Percentiles rank a stretch among this genome's conserved stretches.
phyloP scores from a whole-genome alignment of 805 yeast genomes.

The Ascoidea asiatica region DNA sequence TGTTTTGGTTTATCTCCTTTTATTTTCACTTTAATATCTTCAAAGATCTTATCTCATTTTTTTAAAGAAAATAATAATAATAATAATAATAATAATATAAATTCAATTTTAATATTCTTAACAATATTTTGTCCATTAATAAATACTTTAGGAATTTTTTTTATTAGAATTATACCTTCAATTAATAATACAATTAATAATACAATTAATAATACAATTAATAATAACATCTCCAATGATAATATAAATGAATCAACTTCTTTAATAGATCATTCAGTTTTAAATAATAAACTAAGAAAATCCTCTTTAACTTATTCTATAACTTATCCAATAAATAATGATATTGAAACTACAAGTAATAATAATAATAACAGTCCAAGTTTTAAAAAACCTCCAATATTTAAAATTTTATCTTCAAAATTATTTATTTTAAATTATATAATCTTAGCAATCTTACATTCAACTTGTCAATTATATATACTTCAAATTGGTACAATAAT shows the following conservation, averaged over 20 bases:
- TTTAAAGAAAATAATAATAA: too few species aligned
- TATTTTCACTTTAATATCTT: background rate
- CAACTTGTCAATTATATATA: conserved; percentile 55
- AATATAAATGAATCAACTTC: background rate
- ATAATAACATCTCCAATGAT: too few species aligned
- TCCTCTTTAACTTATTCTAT: background rate
- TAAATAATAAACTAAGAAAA: too few species aligned
- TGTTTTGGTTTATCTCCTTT: background rate
- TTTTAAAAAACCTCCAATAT: background rate
- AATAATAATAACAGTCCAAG: too few species aligned
- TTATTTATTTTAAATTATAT: conserved; percentile 5
- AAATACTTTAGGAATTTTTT: background rate
- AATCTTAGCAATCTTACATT: conserved; percentile 4
- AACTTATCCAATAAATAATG: background rate
- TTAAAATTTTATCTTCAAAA: conserved; percentile 5
- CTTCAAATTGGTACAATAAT: conserved; percentile 64
- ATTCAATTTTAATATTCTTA: too few species aligned
- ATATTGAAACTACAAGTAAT: background rate
- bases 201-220: background rate
- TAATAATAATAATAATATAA: too few species aligned
- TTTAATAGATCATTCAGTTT: background rate
- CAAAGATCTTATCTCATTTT: background rate
- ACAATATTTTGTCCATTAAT: background rate
- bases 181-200: too few species aligned
- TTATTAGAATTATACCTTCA: background rate